phyloP scores from a whole-genome alignment of 192 early-diverging fungal species.

The Rhizoclosmatium globosum region DNA sequence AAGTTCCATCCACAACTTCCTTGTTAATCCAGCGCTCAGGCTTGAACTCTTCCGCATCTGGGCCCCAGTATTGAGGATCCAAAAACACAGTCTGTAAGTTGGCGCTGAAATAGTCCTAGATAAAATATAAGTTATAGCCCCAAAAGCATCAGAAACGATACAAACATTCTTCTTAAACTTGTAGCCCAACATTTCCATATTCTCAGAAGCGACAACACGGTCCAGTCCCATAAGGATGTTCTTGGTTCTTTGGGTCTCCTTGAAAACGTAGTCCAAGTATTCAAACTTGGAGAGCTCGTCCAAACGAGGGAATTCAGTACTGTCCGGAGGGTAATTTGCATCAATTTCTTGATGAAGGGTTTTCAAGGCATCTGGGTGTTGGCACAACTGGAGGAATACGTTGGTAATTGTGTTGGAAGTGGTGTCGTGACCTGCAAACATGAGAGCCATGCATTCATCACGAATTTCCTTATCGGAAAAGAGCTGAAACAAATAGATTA shows the following conservation, averaged over 20 bases:
- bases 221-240: constrained; percentile 35
- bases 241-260: constrained; percentile 59
- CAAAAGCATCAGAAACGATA: no score
- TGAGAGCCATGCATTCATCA: constrained; percentile 43
- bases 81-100: constrained; percentile 40
- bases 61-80: constrained; percentile 53
- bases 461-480: background rate
- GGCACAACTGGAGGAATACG: constrained; percentile 46
- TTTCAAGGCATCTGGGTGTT: constrained; percentile 45
- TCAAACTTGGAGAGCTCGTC: constrained; percentile 32
- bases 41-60: constrained; percentile 60
- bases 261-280: constrained; percentile 49
- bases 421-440: constrained; percentile 63
- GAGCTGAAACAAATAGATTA: background rate
- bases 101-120: background rate
- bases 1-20: constrained; percentile 27
- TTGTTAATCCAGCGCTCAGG: constrained; percentile 67
- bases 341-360: constrained; percentile 47
- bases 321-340: background rate
- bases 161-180: constrained; percentile 50
- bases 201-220: constrained; percentile 27
- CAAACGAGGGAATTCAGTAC: background rate
- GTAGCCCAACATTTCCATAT: constrained; percentile 56
- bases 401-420: constrained; percentile 56
- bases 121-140: no score